phyloP scores from a whole-genome alignment of 129 eudicot species.

The Deinandra increscens region DNA sequence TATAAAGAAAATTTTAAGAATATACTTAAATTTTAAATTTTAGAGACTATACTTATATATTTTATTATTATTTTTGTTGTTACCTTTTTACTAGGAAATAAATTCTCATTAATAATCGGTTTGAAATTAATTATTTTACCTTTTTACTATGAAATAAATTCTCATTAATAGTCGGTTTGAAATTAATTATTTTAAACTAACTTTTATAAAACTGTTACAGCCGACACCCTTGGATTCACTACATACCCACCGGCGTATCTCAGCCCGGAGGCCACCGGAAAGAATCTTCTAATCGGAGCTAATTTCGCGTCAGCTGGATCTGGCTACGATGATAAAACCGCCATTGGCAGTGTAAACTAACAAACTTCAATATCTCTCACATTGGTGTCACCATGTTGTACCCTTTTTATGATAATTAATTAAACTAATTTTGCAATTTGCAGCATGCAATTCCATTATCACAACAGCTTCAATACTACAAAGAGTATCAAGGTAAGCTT shows the following conservation, averaged over 20 bases:
- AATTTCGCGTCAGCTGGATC: conserved; percentile 95
- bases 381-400: not conserved
- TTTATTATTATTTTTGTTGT: too few species aligned
- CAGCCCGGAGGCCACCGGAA: conserved; percentile 88
- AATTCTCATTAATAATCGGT: too few species aligned
- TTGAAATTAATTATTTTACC: too few species aligned
- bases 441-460: conserved; percentile 74
- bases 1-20: too few species aligned
- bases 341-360: conserved; percentile 48
- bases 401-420: not conserved
- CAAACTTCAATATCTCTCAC: not conserved
- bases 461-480: conserved; percentile 53
- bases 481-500: conserved; percentile 58
- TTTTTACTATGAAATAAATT: too few species aligned
- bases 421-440: conserved; percentile 4
- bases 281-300: conserved; percentile 76
- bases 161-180: too few species aligned
- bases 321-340: conserved; percentile 87
- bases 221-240: conserved; percentile 84
- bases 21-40: too few species aligned
- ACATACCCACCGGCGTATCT: conserved; percentile 80
- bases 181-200: not conserved
- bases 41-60: too few species aligned
- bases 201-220: conserved; percentile 32
- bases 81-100: too few species aligned